Base-by-base conservation (phyloP, 441 rosid species). In the Populus trichocarpa region DNA sequence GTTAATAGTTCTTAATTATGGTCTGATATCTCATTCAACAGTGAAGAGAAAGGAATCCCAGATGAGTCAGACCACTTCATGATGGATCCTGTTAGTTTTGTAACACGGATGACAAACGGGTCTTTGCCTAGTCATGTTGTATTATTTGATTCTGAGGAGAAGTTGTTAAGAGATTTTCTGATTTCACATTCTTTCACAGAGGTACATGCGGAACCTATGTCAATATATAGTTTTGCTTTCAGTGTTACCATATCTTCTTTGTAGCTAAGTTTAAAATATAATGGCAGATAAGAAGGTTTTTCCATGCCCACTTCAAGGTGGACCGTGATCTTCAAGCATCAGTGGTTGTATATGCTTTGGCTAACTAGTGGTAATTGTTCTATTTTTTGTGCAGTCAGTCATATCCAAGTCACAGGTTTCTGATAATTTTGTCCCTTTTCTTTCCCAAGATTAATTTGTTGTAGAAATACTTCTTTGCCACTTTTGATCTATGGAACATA, bases 241-340 rank as follows among this genome's bases (percentile, higher is more conserved):
- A 7, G 8, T 35, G 38, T 35, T 35, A 35, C 38, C 38, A 5
- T 35, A 35, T 35, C 38, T 35, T 35, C 38, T 35, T 35, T 35
- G 38, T 35, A 35, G 38, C 38, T 35, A 35, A 35, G 38, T 35
- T 7, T 35, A 35, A 35, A 35, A 35, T 35, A 35, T 35, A 35
- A 35, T 35, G 42, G 77, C 90, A 91, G 97, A 80, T 85, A 6
- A 87, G 72, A 81, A 86, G 93, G 83, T 96, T 91, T 79, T 91
- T 93, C 88, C 97, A 91, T 83, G 87, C 97, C 50, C 97, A 96
- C 82, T 96, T 96, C 87, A 90, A 89, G 83, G 99, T 93, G 75
- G 97, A 91, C 77, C 90, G 96, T 13, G 91, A 90, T 82, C 95
- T 92, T 81, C 99, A 91, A 83, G 85, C 97, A 64, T 89, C 97